Evolutionary conservation across 2,329 filamentous ascomycete species (phyloP), one percentile per base, ranked within the genome.

Genomic region (Davidsoniella neocaledoniae): DNA sequence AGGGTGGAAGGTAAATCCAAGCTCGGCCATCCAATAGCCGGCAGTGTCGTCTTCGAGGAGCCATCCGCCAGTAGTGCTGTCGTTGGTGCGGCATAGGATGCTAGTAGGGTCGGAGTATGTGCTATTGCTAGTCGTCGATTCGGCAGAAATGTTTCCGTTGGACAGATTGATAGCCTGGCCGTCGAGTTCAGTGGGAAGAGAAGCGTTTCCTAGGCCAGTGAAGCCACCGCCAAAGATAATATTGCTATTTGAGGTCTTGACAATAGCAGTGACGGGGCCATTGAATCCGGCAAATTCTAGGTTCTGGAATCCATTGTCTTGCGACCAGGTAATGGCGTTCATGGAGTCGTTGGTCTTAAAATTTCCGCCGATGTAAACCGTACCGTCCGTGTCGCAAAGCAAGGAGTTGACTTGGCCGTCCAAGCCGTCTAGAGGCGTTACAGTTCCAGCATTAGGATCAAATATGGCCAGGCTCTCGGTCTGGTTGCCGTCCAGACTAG

Each of bases 221-320:
- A 98, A 98, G 50, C 76, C 77, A 46, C 91, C 91, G 43, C 86
- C 93, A 61, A 95, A 98, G 50, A 96, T 76, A 55, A 98, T 84
- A 60, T 93, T 83, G 7, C 84, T 85, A 57, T 86, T 83, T 1
- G 80, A 71, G 17, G 81, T 77, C 65, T 86, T 87, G 46, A 79
- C 73, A 57, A 98, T 96, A 37, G 88, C 83, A 54, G 77, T 77
- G 47, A 98, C 87, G 2, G 86, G 86, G 23, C 88, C 88, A 64
- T 96, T 96, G 66, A 98, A 94, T 19, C 93, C 93, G 39, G 80
- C 79, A 67, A 98, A 98, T 2, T 90, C 83, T 51, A 98, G 67
- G 58, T 86, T 83, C 17, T 74, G 75, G 81, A 85, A 95, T 45
- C 76, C 78, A 26, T 77, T 68, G 8, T 69, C 74, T 23, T 70